Evolutionary conservation across 805 yeast species (phyloP).

Genomic region (Candida schatavii): DNA sequence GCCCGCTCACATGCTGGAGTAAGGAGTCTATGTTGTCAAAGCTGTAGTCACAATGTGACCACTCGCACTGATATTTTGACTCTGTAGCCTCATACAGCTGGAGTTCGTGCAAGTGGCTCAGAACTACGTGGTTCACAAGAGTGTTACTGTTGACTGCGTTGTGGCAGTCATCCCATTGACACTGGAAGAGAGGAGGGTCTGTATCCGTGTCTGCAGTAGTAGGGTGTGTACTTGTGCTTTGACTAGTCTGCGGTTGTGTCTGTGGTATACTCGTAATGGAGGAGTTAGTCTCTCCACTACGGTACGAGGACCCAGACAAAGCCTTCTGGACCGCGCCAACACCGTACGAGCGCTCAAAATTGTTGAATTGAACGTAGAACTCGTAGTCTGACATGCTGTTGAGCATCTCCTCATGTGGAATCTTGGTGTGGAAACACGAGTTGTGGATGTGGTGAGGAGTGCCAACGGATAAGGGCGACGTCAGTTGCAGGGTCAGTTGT

Average conservation of each 20-base stretch:
- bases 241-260: neutral
- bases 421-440: constrained; percentile 45
- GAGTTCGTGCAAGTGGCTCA: neutral
- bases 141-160: constrained; percentile 33
- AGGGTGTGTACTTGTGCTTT: neutral
- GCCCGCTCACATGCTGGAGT: constrained; percentile 49
- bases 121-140: constrained; percentile 28
- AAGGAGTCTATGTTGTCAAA: constrained; percentile 52
- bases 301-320: neutral
- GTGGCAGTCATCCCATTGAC: constrained; percentile 71
- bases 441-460: constrained; percentile 29
- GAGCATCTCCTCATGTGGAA: constrained; percentile 21
- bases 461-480: neutral
- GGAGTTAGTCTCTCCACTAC: neutral
- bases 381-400: constrained; percentile 31
- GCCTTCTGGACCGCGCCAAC: neutral
- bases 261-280: neutral
- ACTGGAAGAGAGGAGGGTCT: constrained; percentile 19
- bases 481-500: constrained; percentile 2
- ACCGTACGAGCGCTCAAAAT: constrained; percentile 18
- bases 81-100: constrained; percentile 2
- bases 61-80: constrained; percentile 56
- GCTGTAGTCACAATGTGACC: constrained; percentile 68
- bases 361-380: constrained; percentile 35
- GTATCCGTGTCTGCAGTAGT: neutral